phyloP scores from a whole-genome alignment of 116 monocot genomes.

The Phalaenopsis hybrid region DNA sequence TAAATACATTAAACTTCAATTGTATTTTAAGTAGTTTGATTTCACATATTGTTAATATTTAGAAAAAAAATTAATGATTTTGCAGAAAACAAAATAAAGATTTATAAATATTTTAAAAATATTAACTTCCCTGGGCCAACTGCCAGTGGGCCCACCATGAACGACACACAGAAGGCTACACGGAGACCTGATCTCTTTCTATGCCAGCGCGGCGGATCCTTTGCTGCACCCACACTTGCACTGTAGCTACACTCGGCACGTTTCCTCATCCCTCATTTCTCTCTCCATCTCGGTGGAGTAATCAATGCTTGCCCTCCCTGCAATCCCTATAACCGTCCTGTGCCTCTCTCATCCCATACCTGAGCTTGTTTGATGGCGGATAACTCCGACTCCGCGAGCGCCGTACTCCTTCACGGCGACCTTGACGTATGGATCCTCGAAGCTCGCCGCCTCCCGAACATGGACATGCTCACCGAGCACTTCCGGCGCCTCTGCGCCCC shows the following conservation, averaged over 20 bases:
- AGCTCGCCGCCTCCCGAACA: slow-evolving; percentile 67
- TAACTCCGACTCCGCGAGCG: background rate
- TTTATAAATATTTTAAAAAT: too few species aligned
- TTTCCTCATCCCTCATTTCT: background rate
- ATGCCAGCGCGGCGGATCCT: background rate
- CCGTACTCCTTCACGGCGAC: slow-evolving; percentile 68
- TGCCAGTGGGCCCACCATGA: too few species aligned
- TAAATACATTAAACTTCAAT: too few species aligned
- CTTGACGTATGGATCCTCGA: slow-evolving; percentile 53
- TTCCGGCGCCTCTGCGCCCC: slow-evolving; percentile 59
- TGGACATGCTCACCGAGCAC: slow-evolving; percentile 64
- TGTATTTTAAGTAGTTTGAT: too few species aligned
- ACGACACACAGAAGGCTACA: background rate
- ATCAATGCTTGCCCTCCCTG: background rate
- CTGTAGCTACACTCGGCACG: background rate
- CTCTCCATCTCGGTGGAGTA: background rate
- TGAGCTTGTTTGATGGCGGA: slow-evolving; percentile 4
- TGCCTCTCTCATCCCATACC: background rate
- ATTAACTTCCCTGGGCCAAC: too few species aligned
- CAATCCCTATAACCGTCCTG: background rate
- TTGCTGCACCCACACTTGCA: background rate
- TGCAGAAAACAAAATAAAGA: too few species aligned
- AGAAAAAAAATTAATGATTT: too few species aligned
- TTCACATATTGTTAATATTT: too few species aligned
- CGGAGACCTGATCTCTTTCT: background rate